phyloP scores from a whole-genome alignment of 2,329 filamentous ascomycete species.

The Moelleriella libera region DNA sequence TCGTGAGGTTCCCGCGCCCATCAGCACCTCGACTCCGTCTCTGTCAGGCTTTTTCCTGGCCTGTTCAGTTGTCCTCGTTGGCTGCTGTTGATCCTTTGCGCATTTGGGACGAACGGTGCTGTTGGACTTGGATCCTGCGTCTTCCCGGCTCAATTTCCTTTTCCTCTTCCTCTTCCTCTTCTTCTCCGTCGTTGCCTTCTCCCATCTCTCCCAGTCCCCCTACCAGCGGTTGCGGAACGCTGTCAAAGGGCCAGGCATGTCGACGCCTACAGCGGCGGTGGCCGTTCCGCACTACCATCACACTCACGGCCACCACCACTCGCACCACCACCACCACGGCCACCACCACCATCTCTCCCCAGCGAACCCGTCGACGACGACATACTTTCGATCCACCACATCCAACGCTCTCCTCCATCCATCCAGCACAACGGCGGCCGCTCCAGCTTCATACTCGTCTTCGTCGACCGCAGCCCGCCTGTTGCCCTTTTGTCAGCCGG shows the following conservation, averaged over 20 bases:
- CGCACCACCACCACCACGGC: conserved; percentile 2
- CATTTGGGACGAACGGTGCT: no score
- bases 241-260: conserved; percentile 39
- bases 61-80: background rate
- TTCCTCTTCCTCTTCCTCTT: no score
- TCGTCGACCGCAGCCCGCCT: conserved; percentile 12
- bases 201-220: background rate
- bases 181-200: no score
- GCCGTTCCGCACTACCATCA: conserved; percentile 56
- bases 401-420: conserved; percentile 12
- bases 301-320: conserved; percentile 4
- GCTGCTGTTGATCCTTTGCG: no score
- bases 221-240: background rate
- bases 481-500: conserved; percentile 12
- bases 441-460: conserved; percentile 11
- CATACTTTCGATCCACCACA: conserved; percentile 15
- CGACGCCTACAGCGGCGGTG: conserved; percentile 67
- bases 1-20: background rate
- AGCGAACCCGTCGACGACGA: conserved; percentile 5
- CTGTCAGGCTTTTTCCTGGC: background rate
- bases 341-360: conserved; percentile 6
- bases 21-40: no score
- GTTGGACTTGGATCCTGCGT: no score
- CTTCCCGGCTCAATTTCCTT: no score
- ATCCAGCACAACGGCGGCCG: conserved; percentile 6